phyloP scores from a whole-genome alignment of 2,329 filamentous ascomycete genomes.

The Penicillium brevicompactum region DNA sequence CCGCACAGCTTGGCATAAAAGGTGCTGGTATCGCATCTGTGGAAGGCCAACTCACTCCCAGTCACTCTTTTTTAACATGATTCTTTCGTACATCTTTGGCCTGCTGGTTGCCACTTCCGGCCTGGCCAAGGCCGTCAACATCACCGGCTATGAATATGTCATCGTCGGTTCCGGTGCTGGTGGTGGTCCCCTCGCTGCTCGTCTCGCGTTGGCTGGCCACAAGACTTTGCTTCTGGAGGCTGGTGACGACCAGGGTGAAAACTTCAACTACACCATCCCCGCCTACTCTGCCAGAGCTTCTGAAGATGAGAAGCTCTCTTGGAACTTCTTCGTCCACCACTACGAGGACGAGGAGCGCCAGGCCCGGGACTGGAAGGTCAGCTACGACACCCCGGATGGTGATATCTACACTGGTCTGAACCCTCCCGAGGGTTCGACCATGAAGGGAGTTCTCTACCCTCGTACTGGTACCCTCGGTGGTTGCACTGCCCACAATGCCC shows the following conservation, averaged over 20 bases:
- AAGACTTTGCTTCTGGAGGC: conserved; percentile 43
- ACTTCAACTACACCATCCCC: conserved; percentile 32
- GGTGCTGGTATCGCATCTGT: neutral
- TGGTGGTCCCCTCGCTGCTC: conserved; percentile 39
- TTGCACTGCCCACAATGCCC: conserved; percentile 63
- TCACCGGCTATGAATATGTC: conserved; percentile 42
- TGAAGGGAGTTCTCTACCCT: conserved; percentile 61
- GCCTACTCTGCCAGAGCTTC: conserved; percentile 30
- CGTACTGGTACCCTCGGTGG: conserved; percentile 60
- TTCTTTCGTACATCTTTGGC: conserved; percentile 3
- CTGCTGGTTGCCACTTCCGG: conserved; percentile 15
- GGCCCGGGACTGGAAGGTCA: conserved; percentile 39
- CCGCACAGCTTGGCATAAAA: neutral
- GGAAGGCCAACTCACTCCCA: neutral
- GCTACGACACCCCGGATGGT: conserved; percentile 49
- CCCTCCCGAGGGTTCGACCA: conserved; percentile 55
- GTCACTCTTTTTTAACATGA: conserved; percentile 1
- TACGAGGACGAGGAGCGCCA: conserved; percentile 34
- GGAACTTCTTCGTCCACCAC: conserved; percentile 42
- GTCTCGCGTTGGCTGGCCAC: conserved; percentile 38
- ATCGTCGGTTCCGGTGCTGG: conserved; percentile 41
- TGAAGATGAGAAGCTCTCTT: conserved; percentile 32
- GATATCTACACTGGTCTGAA: conserved; percentile 55
- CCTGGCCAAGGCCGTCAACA: conserved; percentile 21
- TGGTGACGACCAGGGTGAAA: conserved; percentile 38